Evolutionary conservation across 306 rosid genomes (phyloP).

Genomic region (Clitoria ternatea): DNA sequence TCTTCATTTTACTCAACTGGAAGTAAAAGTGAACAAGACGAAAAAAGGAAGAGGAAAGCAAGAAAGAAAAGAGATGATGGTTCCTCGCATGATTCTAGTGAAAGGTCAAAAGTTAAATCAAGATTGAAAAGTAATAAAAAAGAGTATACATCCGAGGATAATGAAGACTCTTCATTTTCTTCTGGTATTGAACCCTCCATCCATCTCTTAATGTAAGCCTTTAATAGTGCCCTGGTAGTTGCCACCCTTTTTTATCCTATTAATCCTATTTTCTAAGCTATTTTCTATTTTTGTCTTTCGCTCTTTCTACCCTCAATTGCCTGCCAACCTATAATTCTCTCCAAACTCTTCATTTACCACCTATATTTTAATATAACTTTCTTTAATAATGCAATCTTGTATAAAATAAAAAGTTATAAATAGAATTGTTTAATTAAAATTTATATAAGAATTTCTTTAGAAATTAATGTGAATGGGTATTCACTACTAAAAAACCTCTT

Average conservation of each 20-base stretch:
- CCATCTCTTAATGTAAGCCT: conserved; percentile 38
- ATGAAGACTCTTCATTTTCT: conserved; percentile 29
- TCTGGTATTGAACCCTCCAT: conserved; percentile 39
- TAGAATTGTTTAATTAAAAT: too few relatives aligned
- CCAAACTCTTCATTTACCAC: not conserved
- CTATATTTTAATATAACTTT: too few relatives aligned
- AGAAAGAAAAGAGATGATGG: conserved; percentile 32
- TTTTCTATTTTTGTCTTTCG: too few relatives aligned
- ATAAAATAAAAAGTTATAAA: too few relatives aligned
- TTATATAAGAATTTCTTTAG: too few relatives aligned
- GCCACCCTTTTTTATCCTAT: conserved; percentile 15
- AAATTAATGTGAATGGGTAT: too few relatives aligned
- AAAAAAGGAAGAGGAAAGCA: conserved; percentile 39
- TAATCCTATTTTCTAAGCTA: not conserved
- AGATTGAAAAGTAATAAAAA: conserved; percentile 28
- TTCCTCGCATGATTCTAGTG: conserved; percentile 26
- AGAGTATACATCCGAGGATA: conserved; percentile 39
- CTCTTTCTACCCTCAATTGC: not conserved
- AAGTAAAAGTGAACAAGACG: conserved; percentile 38
- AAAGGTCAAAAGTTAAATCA: conserved; percentile 30
- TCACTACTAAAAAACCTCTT: too few relatives aligned
- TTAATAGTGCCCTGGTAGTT: conserved; percentile 46
- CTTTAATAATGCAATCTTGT: too few relatives aligned
- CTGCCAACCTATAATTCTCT: not conserved
- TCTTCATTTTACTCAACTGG: conserved; percentile 40